Base-by-base conservation (phyloP, 495 filamentous ascomycete genomes). In the Podospora appendiculata region DNA sequence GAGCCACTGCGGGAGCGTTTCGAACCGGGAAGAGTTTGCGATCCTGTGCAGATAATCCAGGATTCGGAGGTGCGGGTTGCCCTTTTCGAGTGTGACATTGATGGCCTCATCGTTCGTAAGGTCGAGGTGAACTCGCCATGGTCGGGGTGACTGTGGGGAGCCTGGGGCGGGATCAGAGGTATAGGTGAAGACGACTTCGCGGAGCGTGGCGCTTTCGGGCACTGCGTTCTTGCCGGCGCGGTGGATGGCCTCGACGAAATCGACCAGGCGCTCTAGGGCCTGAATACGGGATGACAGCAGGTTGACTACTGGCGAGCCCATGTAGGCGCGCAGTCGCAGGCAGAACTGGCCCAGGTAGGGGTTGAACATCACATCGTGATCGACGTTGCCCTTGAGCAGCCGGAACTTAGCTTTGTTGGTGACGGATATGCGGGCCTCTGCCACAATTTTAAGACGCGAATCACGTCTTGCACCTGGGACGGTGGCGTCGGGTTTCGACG, bases 61-160 rank as follows among this genome's bases (percentile, higher is more conserved):
- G 16, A 90, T 82, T 13, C 86, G 80, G 42, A 85, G 73, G 62
- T 95, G 90, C 0, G 91, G 91, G 55, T 89, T 95, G 12, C 73
- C 72, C 17, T 61, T 60, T 17, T 84, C 78, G 18, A 97, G 71
- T 11, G 59, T 52, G 10, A 89, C 55, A n/a, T 68, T 55, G 60
- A 80, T 33, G 55, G 60, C 42, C 40, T 57, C 25, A 35, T 56
- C 51, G 41, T 40, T 39, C 18, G 55, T 51, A 16, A 75, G 65
- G 41, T 72, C 63, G 12, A 77, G 45, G 13, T 56, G 58, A 13
- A 68, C 74, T 58, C 51, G 73, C 71, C 63, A 79, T 9, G 45
- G 8, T 11, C 48, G 56, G n/a, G 48, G 36, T 45, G 59, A 16
- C 51, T 51, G 8, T 10, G 42, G 42, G n/a, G 12, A 42, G 19